Base-by-base conservation (phyloP, 2,329 filamentous ascomycete species). In the Ophiocordyceps camponoti-leonardi region DNA sequence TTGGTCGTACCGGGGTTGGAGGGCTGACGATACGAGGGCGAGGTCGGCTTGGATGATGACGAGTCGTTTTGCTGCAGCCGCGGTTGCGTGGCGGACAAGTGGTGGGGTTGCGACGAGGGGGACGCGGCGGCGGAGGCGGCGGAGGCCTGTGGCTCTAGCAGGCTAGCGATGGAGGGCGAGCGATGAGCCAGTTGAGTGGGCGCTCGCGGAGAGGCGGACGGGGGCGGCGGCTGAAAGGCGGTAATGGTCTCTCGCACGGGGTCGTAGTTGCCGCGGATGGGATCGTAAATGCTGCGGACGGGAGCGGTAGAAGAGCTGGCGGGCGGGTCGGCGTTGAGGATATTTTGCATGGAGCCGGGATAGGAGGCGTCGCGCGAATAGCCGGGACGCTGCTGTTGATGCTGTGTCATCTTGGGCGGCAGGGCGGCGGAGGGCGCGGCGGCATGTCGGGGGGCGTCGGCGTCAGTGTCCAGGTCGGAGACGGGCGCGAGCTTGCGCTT, bases 161-260 rank as follows among this genome's bases (percentile, higher is more conserved):
- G 73, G 62, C 86, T 94, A 6, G 86, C 82, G 53, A 95, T 94
- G 3, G 90, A 90, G 1, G 90, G 88, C 5, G 90, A 95, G 37
- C 55, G 61, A 45, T 57, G 60, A 12, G 58, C 53, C 42, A 58
- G 54, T 42, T 61, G 61, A n/a, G 57, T 51, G 12, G 61, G 55
- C 16, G 54, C 60, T 42, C 71, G 67, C n/a, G 74, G 75, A 8
- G 75, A 77, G 30, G 66, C 60, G 22, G 60, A 67, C 46, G 71
- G 58, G 4, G 70, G 57, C 16, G 51, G 58, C 44, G 67, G 65
- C 50, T 69, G 57, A 61, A 73, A 65, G 51, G 70, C 54, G 42
- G 74, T 55, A 58, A 81, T 76, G 3, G 75, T 83, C 55, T 76
- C 77, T 40, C 76, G 67, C 43, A 79, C 69, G 1, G 76, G 76